phyloP scores from a whole-genome alignment of 2,329 filamentous ascomycete genomes.

The Botryotinia calthae region DNA sequence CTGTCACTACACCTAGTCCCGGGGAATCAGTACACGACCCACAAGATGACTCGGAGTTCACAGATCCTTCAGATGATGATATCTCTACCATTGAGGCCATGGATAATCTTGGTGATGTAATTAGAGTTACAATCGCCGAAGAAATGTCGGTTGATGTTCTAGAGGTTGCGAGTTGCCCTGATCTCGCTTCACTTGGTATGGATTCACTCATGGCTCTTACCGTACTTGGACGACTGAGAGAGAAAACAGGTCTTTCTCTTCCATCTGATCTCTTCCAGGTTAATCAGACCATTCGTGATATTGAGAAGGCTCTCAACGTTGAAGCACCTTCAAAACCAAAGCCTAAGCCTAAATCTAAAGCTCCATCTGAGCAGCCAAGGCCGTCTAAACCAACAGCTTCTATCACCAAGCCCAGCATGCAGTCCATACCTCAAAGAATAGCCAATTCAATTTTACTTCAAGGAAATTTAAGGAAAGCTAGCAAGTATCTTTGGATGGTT shows the following conservation, averaged over 20 bases:
- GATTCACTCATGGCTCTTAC: constrained; percentile 58
- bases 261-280: constrained; percentile 60
- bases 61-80: constrained; percentile 48
- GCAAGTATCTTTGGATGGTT: constrained; percentile 45
- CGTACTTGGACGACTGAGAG: constrained; percentile 54
- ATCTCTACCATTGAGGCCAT: constrained; percentile 49
- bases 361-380: constrained; percentile 2
- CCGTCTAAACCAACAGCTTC: constrained; percentile 38
- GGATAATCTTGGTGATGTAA: constrained; percentile 49
- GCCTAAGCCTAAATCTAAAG: constrained; percentile 33
- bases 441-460: constrained; percentile 43
- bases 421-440: constrained; percentile 1
- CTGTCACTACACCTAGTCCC: constrained; percentile 10
- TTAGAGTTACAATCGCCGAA: constrained; percentile 65
- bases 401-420: constrained; percentile 43
- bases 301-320: constrained; percentile 61
- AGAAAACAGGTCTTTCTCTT: constrained; percentile 52
- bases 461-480: constrained; percentile 49
- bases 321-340: constrained; percentile 27
- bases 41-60: constrained; percentile 39
- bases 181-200: constrained; percentile 56
- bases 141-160: constrained; percentile 71
- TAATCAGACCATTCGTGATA: constrained; percentile 62
- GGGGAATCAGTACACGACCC: constrained; percentile 15
- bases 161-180: constrained; percentile 55